phyloP scores from a whole-genome alignment of 352 stramenopile species.

The Phytopythium cucurbitacearum region DNA sequence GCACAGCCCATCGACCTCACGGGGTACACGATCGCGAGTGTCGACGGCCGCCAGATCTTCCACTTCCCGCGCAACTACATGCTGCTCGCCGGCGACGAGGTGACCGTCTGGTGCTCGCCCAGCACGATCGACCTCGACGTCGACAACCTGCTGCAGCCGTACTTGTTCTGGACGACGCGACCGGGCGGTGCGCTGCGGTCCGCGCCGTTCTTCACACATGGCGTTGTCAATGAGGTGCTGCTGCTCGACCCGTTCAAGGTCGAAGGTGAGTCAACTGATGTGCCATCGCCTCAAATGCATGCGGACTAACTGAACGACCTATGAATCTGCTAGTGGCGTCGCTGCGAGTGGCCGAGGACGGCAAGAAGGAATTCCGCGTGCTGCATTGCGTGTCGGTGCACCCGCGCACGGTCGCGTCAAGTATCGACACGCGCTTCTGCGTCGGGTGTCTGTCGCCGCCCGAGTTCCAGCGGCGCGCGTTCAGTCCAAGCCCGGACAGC shows the following conservation, averaged over 20 bases:
- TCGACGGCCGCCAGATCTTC: slow-evolving; percentile 46
- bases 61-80: slow-evolving; percentile 65
- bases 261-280: slow-evolving; percentile 26
- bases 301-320: neutral
- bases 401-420: slow-evolving; percentile 14
- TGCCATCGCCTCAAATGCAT: neutral
- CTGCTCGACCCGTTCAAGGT: slow-evolving; percentile 71
- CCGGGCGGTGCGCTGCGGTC: slow-evolving; percentile 51
- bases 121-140: slow-evolving; percentile 56
- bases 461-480: slow-evolving; percentile 25
- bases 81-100: slow-evolving; percentile 67
- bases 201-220: slow-evolving; percentile 49
- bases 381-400: slow-evolving; percentile 66
- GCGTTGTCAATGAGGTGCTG: slow-evolving; percentile 54
- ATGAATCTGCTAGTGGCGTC: slow-evolving; percentile 39
- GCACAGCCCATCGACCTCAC: slow-evolving; percentile 56
- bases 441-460: slow-evolving; percentile 59
- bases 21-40: slow-evolving; percentile 50
- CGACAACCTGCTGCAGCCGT: slow-evolving; percentile 72
- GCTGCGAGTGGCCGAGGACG: slow-evolving; percentile 52
- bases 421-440: slow-evolving; percentile 47
- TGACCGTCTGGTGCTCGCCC: slow-evolving; percentile 78
- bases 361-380: slow-evolving; percentile 70
- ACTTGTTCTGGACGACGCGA: slow-evolving; percentile 75
- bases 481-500: slow-evolving; percentile 16